Conservation (phyloP, 2,329 filamentous ascomycete genomes). For the Zymoseptoria tritici region DNA sequence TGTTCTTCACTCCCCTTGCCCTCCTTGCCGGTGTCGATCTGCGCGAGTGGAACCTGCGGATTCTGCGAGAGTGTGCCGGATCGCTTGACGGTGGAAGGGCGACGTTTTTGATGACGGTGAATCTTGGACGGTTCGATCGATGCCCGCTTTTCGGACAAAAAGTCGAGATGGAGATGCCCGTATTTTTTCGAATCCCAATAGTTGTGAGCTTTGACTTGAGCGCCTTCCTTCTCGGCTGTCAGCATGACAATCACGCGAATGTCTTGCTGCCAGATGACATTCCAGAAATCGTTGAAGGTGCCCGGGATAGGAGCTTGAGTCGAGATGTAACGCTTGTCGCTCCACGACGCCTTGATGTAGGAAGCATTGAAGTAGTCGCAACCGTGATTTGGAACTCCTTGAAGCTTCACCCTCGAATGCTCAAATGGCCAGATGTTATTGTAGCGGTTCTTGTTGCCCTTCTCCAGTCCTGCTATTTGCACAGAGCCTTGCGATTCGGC, state of each 20-base stretch:
- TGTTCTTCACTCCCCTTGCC: constrained; percentile 40
- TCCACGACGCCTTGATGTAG: constrained; percentile 69
- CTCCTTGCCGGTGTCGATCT: constrained; percentile 18
- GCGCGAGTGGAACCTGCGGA: constrained; percentile 24
- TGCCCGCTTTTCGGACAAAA: constrained; percentile 73
- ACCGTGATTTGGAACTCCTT: constrained; percentile 55
- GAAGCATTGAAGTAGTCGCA: constrained; percentile 98
- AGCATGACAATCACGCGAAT: constrained; percentile 93
- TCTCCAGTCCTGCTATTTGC: constrained; percentile 85
- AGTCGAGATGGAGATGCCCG: constrained; percentile 66
- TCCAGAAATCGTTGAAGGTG: constrained; percentile 97
- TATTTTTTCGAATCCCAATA: constrained; percentile 83
- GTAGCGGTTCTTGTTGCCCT: constrained; percentile 91
- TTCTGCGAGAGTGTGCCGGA: constrained; percentile 31
- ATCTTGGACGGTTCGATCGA: constrained; percentile 61
- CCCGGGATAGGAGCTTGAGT: constrained; percentile 88
- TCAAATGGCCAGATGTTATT: constrained; percentile 98
- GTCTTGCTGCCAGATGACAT: constrained; percentile 93
- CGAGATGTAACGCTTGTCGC: constrained; percentile 89
- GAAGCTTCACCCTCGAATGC: constrained; percentile 76
- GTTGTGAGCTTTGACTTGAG: constrained; percentile 87
- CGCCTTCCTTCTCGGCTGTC: constrained; percentile 87
- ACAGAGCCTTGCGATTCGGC: constrained; percentile 35
- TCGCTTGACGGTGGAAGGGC: constrained; percentile 31
- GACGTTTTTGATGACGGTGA: constrained; percentile 33